phyloP scores from a whole-genome alignment of 768 basidiomycete species.

The Russula earlei region DNA sequence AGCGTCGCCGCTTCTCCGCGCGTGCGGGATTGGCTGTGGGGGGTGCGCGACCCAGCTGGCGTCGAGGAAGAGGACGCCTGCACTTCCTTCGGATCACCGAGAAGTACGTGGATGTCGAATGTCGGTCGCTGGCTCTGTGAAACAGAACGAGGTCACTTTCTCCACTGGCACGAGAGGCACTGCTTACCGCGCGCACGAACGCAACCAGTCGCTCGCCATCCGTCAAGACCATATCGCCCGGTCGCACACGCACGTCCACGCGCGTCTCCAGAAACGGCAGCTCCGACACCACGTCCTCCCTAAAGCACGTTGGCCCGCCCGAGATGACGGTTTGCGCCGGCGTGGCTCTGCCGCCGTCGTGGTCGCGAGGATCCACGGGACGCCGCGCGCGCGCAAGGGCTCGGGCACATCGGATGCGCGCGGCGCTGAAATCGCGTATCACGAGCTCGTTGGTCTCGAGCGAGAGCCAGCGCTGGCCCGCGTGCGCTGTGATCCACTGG shows the following conservation, averaged over 20 bases:
- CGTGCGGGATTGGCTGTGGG: background rate
- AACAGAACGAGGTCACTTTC: background rate
- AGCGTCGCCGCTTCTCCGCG: background rate
- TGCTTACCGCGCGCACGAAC: background rate
- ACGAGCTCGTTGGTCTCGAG: slow-evolving; percentile 3
- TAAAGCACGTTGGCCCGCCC: background rate
- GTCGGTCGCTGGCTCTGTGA: background rate
- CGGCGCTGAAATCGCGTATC: slow-evolving; percentile 7
- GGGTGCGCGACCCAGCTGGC: background rate
- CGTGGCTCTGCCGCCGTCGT: background rate
- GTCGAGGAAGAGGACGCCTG: background rate
- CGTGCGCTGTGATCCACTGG: slow-evolving; percentile 15
- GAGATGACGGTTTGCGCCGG: background rate
- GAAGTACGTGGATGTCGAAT: slow-evolving; percentile 6
- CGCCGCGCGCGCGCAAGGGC: background rate
- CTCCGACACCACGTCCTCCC: background rate
- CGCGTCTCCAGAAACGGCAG: slow-evolving; percentile 7
- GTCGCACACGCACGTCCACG: background rate
- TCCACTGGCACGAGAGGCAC: too few relatives aligned
- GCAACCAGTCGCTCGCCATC: slow-evolving; percentile 3
- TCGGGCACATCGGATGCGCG: slow-evolving; percentile 2
- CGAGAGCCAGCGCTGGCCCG: slow-evolving; percentile 12
- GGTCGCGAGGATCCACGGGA: background rate
- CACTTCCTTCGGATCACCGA: background rate
- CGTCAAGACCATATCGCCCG: slow-evolving; percentile 3